A percentile compares a stretch with the other conserved stretches of the same genome.
Conservation (phyloP, 768 basidiomycete genomes). For the Collybia nuda region DNA sequence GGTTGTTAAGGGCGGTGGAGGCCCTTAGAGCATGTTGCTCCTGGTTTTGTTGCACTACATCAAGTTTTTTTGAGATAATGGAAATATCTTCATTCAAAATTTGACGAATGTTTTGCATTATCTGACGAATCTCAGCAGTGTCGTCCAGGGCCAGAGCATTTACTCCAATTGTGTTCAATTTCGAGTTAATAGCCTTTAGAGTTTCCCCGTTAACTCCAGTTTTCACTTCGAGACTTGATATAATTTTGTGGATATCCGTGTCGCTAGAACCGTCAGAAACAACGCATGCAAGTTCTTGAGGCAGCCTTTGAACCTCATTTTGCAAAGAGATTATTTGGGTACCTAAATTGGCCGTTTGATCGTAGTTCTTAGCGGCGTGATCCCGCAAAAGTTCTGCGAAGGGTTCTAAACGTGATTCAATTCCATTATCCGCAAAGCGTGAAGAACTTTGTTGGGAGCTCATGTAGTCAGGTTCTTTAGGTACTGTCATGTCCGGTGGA, state of each 20-base stretch:
- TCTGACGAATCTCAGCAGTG: background rate
- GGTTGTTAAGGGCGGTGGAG: conserved; percentile 8
- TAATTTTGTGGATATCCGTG: conserved; percentile 5
- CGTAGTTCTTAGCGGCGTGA: conserved; percentile 5
- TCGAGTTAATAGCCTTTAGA: conserved; percentile 1
- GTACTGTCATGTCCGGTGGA: background rate
- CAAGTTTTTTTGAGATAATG: conserved; percentile 29
- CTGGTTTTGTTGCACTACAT: conserved; percentile 25
- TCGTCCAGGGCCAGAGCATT: conserved; percentile 1
- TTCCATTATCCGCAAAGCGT: background rate
- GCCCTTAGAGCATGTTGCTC: background rate
- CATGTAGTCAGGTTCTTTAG: background rate
- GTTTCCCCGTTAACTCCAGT: conserved; percentile 4
- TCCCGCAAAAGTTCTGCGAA: conserved; percentile 9
- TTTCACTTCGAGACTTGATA: conserved; percentile 13
- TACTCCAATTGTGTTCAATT: conserved; percentile 19
- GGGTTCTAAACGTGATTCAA: background rate
- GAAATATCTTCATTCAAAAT: conserved; percentile 39
- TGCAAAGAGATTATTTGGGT: conserved; percentile 12
- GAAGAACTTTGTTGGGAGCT: background rate
- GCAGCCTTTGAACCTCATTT: conserved; percentile 10
- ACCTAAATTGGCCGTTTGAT: conserved; percentile 1
- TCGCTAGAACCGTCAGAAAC: conserved; percentile 1
- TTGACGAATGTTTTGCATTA: conserved; percentile 20
- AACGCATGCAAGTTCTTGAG: conserved; percentile 8